Percentiles rank a stretch among this genome's conserved stretches.
Conservation (phyloP, 208 protist genomes). For the Blechomonas ayalai region DNA sequence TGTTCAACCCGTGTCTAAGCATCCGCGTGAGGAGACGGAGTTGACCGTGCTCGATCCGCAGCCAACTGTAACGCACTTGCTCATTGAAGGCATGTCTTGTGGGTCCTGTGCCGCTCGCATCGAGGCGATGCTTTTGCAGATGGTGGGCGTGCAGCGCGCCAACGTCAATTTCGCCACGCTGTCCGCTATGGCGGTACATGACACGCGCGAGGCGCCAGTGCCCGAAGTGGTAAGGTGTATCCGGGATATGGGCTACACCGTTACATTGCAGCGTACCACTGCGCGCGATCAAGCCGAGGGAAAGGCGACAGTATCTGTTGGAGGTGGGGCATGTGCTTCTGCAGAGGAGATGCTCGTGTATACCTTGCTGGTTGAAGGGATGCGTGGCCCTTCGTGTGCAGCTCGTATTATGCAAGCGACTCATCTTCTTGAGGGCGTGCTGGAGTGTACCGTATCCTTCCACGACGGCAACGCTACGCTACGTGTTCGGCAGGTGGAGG, state of each 20-base stretch:
- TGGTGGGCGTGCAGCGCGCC: constrained; percentile 35
- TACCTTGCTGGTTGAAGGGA: constrained; percentile 32
- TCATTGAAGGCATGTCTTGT: constrained; percentile 91
- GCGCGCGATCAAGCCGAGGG: neutral
- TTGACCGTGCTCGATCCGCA: neutral
- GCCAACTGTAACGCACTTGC: constrained; percentile 15
- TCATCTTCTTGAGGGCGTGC: constrained; percentile 5
- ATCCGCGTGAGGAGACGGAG: neutral
- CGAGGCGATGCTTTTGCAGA: constrained; percentile 31
- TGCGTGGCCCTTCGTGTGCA: constrained; percentile 65
- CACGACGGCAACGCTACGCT: neutral
- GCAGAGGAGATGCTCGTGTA: neutral
- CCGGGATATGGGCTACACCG: constrained; percentile 20
- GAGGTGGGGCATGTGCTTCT: constrained; percentile 9
- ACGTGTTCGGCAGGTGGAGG: neutral
- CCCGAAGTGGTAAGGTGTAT: constrained; percentile 19
- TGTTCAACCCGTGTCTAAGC: no score
- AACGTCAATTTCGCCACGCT: constrained; percentile 79
- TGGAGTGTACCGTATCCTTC: constrained; percentile 23
- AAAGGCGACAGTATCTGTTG: constrained; percentile 2
- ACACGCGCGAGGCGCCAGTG: constrained; percentile 13
- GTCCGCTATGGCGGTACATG: constrained; percentile 30
- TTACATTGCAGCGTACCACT: constrained; percentile 13
- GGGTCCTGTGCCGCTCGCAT: constrained; percentile 88
- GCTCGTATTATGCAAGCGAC: constrained; percentile 30